Base-by-base conservation (phyloP, 768 basidiomycete species). In the Pulveroboletus sp. region DNA sequence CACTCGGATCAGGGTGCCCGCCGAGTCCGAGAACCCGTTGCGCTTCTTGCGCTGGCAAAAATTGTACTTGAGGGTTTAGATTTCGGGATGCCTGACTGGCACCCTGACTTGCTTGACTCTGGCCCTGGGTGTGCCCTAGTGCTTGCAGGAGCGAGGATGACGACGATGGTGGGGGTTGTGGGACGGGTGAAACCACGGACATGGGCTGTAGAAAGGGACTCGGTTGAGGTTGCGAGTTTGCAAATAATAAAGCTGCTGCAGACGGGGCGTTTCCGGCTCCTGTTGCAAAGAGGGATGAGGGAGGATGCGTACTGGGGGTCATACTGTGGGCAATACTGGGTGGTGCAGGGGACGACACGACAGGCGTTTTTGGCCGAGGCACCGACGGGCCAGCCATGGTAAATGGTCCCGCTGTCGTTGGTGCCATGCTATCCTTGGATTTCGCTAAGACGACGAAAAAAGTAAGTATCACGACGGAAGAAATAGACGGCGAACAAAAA, bases 31-130 rank as follows among this genome's bases (percentile, higher is more conserved):
- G 66, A 47, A 78, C 69, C 13, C 78, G 74, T 51, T 80, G 81
- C 13, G 79, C 75, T 56, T 81, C 79, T 34, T 77, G 75, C 11
- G 75, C 70, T 23, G 82, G 78, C 24, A 87, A 62, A 64, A 87
- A 87, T 17, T 66, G 65, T 4, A 62, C 19, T 11, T 52, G 57
- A 12, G 56, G 46, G 40, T 51, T 59, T 39, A 48, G 25, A 34
- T 27, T 35, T 21, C 44, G 49, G 14, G 43, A 44, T 19, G 44
- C 8, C 23, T 51, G 62, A 31, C 27, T 40, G 1, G 29, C 1
- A 3, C 35, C 21, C 32, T 51, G 50, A 32, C 40, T 51, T 11
- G 47, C 29, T 29, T 61, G 41, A 37, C 23, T 32, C 37, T 54
- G 58, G 20, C 33, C 43, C 36, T 41, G 61, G 9, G 49, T 25